Evolutionary conservation across 1,139 yeast species (phyloP).

Genomic region (Hyphopichia pseudoburtonii): DNA sequence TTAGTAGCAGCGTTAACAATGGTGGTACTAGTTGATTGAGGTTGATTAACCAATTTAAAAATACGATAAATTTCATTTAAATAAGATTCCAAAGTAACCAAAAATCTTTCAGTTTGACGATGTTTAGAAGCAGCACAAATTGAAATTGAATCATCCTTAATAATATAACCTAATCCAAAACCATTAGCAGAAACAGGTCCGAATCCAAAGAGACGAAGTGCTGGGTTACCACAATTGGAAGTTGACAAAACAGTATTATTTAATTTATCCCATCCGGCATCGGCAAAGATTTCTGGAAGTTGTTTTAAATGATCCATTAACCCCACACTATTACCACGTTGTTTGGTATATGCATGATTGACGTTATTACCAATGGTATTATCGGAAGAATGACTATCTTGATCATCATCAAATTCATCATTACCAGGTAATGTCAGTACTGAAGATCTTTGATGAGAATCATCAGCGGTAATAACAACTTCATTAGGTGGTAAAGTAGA

Average conservation of each 20-base stretch:
- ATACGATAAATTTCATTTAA: constrained; percentile 62
- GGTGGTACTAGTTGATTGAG: too few species aligned
- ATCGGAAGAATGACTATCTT: constrained; percentile 17
- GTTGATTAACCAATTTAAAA: constrained; percentile 50
- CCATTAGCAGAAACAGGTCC: constrained; percentile 93
- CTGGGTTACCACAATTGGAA: constrained; percentile 72
- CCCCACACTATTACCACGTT: not conserved
- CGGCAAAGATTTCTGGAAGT: constrained; percentile 61
- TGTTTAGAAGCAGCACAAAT: constrained; percentile 89
- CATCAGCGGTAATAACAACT: constrained; percentile 4
- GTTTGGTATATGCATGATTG: constrained; percentile 8
- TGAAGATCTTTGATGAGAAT: constrained; percentile 11
- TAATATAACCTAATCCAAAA: constrained; percentile 88
- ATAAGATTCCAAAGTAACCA: constrained; percentile 71
- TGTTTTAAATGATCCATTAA: constrained; percentile 18
- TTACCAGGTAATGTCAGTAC: constrained; percentile 16
- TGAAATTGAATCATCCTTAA: constrained; percentile 80
- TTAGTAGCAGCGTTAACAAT: constrained; percentile 13
- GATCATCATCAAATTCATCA: constrained; percentile 19
- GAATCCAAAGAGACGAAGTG: constrained; percentile 83
- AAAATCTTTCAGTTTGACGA: constrained; percentile 81
- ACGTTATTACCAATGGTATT: constrained; percentile 22
- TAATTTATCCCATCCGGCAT: constrained; percentile 62
- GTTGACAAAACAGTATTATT: constrained; percentile 53
- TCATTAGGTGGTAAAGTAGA: constrained; percentile 6